phyloP scores from a whole-genome alignment of 495 filamentous ascomycete species.

The Amorphotheca resinae region DNA sequence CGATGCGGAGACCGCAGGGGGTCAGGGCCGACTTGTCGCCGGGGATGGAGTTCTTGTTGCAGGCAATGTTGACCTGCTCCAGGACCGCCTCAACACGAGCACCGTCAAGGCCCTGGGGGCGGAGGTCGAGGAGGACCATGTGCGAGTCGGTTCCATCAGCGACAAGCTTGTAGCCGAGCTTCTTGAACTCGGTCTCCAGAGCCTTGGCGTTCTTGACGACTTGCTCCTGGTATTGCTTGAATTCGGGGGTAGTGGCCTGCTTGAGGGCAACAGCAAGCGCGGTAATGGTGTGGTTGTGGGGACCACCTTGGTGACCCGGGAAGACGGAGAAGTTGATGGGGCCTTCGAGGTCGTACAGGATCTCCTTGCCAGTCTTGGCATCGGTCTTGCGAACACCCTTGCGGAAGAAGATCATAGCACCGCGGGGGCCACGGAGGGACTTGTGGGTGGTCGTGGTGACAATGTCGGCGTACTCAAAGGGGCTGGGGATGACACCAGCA shows the following conservation, averaged over 20 bases:
- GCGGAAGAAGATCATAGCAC: constrained; percentile 99
- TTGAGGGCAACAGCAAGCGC: constrained; percentile 93
- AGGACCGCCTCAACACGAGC: constrained; percentile 94
- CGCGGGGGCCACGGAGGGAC: constrained; percentile 93
- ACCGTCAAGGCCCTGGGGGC: constrained; percentile 68
- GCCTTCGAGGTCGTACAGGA: constrained; percentile 82
- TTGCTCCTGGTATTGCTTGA: constrained; percentile 90
- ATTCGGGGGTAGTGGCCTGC: constrained; percentile 85
- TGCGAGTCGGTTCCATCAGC: constrained; percentile 95
- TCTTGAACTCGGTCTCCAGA: constrained; percentile 68
- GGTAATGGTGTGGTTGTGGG: constrained; percentile 99
- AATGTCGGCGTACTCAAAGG: constrained; percentile 88
- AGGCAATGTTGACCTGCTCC: constrained; percentile 96
- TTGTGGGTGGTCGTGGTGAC: constrained; percentile 99
- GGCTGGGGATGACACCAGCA: constrained; percentile 84
- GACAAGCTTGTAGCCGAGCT: constrained; percentile 81
- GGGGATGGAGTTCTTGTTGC: constrained; percentile 98
- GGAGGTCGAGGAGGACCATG: constrained; percentile 92
- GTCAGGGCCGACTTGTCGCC: constrained; percentile 97
- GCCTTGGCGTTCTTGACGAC: constrained; percentile 89
- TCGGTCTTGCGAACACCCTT: constrained; percentile 85
- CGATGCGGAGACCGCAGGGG: constrained; percentile 87
- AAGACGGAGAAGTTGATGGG: constrained; percentile 99
- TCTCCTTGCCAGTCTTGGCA: constrained; percentile 81
- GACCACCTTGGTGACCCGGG: constrained; percentile 97